phyloP scores from a whole-genome alignment of 768 basidiomycete genomes.

The Boletus rubescentipes region DNA sequence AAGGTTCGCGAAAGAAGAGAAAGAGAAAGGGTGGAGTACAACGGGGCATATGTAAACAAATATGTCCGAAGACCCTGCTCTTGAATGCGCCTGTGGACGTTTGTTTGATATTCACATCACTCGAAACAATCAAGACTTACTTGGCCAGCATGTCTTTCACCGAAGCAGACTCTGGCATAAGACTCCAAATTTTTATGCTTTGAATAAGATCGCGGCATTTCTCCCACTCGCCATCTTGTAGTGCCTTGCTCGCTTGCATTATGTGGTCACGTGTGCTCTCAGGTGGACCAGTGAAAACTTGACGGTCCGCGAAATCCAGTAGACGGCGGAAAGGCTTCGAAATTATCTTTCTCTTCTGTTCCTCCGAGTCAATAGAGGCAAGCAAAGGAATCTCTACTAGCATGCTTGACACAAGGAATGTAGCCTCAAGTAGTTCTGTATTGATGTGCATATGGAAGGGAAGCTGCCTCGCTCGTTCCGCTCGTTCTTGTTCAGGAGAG shows the following conservation, averaged over 20 bases:
- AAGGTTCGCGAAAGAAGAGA: constrained; percentile 86
- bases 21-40: constrained; percentile 90
- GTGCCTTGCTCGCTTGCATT: constrained; percentile 97
- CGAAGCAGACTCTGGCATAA: constrained; percentile 84
- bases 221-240: constrained; percentile 97
- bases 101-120: not conserved
- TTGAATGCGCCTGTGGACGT: constrained; percentile 81
- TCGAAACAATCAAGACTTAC: constrained; percentile 44
- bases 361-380: constrained; percentile 93
- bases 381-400: constrained; percentile 94
- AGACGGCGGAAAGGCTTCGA: constrained; percentile 96
- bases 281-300: constrained; percentile 97
- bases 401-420: constrained; percentile 98
- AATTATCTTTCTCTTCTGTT: constrained; percentile 87
- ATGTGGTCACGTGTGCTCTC: constrained; percentile 98
- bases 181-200: constrained; percentile 95
- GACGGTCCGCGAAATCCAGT: constrained; percentile 94
- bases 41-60: constrained; percentile 91
- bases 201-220: constrained; percentile 90
- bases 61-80: constrained; percentile 97
- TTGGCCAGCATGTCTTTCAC: constrained; percentile 96
- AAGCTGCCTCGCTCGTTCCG: constrained; percentile 91
- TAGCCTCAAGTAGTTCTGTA: constrained; percentile 94
- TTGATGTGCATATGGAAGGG: constrained; percentile 99
- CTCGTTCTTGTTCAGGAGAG: constrained; percentile 94